Evolutionary conservation across 495 filamentous ascomycete genomes (phyloP), one percentile per base, ranked within the genome.

Genomic region (Lophiostoma macrostomum): DNA sequence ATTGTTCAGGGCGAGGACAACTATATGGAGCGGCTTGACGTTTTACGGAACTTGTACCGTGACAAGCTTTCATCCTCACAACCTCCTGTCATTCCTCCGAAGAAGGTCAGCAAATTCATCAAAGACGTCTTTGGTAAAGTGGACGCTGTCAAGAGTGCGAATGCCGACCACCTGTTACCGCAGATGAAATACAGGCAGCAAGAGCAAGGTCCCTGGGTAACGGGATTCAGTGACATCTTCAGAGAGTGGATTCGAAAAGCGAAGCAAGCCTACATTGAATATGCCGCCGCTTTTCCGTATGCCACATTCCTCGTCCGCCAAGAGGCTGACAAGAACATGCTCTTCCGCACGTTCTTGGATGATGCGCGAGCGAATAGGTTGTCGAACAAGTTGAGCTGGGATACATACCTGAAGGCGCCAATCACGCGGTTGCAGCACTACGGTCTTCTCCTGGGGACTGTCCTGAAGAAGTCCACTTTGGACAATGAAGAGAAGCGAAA

Each of bases 241-340:
- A 77, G 93, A 51, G 94, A 99, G 70, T 99, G 93, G 93, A 95
- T 99, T 60, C 80, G 93, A 42, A 97, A 96, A 69, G 93, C 94
- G 1, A 88, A 85, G 69, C 70, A 73, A 4, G 83, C 86, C 1
- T 99, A 97, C 69, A 83, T 96, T 53, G 91, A 91, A 35, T 99
- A 97, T 70, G 89, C 91, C 40, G 84, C 87, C 1, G 83, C 81
- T 0, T 97, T 90, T 50, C 91, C 93, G 0, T 80, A 86, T 37
- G 93, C 93, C 0, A 84, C 78, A 28, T 90, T 86, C 69, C 71
- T 90, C 31, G 80, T 99, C 19, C 83, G 88, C 39, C 89, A 86
- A 67, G 93, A 99, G 70, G 75, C 84, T 0, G 83, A 88, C 44
- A 78, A 84, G 25, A 99, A 99, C 61, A 70, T 91, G 18, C 74